Conservation (phyloP, 208 protist species). For the Crithidia acanthocephali region DNA sequence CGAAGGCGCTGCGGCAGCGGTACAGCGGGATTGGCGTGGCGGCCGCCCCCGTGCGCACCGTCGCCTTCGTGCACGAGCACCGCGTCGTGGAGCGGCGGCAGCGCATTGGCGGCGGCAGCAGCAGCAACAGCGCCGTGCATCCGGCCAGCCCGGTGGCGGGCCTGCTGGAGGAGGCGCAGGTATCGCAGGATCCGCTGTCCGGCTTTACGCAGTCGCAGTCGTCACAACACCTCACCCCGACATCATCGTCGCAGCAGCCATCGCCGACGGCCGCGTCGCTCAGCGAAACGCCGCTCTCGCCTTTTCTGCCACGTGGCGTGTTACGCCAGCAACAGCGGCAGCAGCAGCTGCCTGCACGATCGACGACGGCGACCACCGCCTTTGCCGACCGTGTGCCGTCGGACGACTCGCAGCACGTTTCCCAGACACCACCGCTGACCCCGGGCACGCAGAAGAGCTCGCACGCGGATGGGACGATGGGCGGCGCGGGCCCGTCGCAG, state of each 20-base stretch:
- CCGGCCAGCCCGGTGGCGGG: background rate
- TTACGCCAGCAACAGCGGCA: constrained; percentile 27
- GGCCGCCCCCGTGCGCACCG: constrained; percentile 42
- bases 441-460: background rate
- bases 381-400: constrained; percentile 3
- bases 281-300: constrained; percentile 29
- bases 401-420: constrained; percentile 2
- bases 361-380: no score
- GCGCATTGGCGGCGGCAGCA: constrained; percentile 12
- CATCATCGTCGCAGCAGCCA: constrained; percentile 1
- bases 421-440: constrained; percentile 18
- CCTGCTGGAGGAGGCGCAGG: constrained; percentile 1
- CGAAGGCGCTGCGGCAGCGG: constrained; percentile 41
- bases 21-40: constrained; percentile 36
- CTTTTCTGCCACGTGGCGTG: constrained; percentile 35
- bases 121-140: constrained; percentile 1
- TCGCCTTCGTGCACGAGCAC: constrained; percentile 33
- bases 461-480: background rate
- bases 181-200: constrained; percentile 17
- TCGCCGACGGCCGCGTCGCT: constrained; percentile 6
- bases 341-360: background rate
- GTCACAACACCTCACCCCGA: background rate
- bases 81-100: constrained; percentile 26
- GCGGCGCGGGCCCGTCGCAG: background rate
- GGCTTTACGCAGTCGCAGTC: constrained; percentile 19